Percentiles rank a stretch among this genome's conserved stretches.
Evolutionary conservation across 2,329 filamentous ascomycete genomes (phyloP).

Genomic region (Colletotrichum brevisporum): DNA sequence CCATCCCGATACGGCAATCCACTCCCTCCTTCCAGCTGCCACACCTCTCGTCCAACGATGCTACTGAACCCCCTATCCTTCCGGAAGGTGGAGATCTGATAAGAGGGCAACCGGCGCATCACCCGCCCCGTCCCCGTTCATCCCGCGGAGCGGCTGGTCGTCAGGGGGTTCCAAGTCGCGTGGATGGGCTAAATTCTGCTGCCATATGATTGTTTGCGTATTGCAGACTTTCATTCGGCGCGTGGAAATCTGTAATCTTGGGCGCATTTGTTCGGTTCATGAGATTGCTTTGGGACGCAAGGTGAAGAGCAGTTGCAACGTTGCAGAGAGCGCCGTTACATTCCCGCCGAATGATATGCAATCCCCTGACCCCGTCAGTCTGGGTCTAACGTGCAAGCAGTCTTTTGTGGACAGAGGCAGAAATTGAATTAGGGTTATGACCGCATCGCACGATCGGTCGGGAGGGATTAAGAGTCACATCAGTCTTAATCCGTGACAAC

Average conservation of each 20-base stretch:
- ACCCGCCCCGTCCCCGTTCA: conserved; percentile 3
- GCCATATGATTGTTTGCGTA: conserved; percentile 38
- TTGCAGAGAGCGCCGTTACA: conserved; percentile 12
- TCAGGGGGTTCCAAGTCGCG: not conserved
- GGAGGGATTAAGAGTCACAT: too few species aligned
- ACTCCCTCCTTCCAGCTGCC: too few species aligned
- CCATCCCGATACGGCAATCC: not conserved
- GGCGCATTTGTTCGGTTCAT: conserved; percentile 13
- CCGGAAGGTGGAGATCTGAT: conserved; percentile 12
- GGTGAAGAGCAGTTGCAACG: conserved; percentile 25
- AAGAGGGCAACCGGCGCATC: conserved; percentile 12
- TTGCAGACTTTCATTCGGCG: conserved; percentile 18
- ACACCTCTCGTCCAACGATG: not conserved
- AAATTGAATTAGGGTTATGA: too few species aligned
- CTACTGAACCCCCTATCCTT: not conserved
- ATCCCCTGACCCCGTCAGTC: not conserved
- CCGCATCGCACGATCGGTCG: too few species aligned
- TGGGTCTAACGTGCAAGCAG: too few species aligned
- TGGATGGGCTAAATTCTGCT: not conserved
- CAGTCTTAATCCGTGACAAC: too few species aligned
- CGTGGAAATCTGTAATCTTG: not conserved
- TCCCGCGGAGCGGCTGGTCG: not conserved
- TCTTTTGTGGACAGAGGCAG: too few species aligned
- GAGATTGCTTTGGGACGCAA: not conserved
- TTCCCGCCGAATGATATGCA: conserved; percentile 4